Percentiles rank a stretch among this genome's conserved stretches.
Evolutionary conservation across 2,329 filamentous ascomycete genomes (phyloP).

Genomic region (Aspergillus sp.): DNA sequence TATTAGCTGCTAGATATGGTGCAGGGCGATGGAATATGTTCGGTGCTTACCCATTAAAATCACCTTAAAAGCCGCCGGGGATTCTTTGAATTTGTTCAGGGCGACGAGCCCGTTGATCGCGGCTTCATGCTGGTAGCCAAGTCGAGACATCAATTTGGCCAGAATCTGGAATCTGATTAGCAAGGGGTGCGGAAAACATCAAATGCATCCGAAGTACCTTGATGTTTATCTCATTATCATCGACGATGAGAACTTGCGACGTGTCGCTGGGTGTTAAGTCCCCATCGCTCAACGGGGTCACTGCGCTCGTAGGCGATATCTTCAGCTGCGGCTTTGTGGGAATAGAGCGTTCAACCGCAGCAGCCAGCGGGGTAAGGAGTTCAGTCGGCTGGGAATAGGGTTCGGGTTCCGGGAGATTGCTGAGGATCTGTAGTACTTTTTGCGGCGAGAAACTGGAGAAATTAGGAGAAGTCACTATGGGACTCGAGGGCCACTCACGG

Average conservation of each 20-base stretch:
- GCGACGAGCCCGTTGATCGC: slow-evolving; percentile 45
- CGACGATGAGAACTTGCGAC: slow-evolving; percentile 39
- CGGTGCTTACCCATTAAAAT: slow-evolving; percentile 32
- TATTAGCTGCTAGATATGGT: not conserved
- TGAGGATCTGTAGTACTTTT: slow-evolving; percentile 8
- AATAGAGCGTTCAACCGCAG: not conserved
- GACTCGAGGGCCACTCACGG: slow-evolving; percentile 3
- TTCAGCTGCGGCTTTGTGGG: not conserved
- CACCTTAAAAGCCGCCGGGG: slow-evolving; percentile 35
- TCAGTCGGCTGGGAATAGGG: not conserved
- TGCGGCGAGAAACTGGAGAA: not conserved
- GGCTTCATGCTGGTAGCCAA: slow-evolving; percentile 38
- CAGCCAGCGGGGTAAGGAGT: not conserved
- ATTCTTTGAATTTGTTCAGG: slow-evolving; percentile 36
- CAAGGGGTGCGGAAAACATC: not conserved
- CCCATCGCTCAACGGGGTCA: slow-evolving; percentile 12
- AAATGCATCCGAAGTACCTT: slow-evolving; percentile 21
- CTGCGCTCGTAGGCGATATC: not conserved
- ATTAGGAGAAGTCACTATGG: not conserved
- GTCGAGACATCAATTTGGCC: slow-evolving; percentile 40
- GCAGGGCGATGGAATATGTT: not conserved
- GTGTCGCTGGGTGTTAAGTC: not conserved
- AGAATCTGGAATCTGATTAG: slow-evolving; percentile 30
- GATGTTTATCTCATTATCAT: slow-evolving; percentile 47
- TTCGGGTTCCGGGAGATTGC: not conserved